These are phyloP conservation scores for Colletotrichum sp. DNA, from an alignment of 2,329 filamentous ascomycete genomes.

Conservation along the genomic window DNA sequence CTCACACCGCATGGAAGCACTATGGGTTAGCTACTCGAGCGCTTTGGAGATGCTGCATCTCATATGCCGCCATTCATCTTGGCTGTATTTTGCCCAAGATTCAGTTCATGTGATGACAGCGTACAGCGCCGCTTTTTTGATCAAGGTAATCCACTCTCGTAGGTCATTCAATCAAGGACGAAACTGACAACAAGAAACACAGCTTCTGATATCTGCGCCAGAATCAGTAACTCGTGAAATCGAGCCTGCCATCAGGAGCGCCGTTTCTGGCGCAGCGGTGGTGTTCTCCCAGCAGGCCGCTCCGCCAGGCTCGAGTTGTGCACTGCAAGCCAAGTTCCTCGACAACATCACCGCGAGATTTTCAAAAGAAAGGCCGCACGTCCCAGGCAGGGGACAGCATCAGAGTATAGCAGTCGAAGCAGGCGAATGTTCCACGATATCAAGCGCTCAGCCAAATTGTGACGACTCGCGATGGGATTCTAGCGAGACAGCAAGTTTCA, in stretches of 20 bases:
- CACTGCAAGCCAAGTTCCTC: constrained; percentile 36
- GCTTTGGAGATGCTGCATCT: constrained; percentile 34
- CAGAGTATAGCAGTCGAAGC: not conserved
- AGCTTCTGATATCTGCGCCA: constrained; percentile 1
- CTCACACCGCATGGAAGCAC: constrained; percentile 31
- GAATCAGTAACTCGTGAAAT: not conserved
- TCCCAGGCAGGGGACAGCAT: not conserved
- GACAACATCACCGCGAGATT: constrained; percentile 22
- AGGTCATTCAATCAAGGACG: fast-evolving
- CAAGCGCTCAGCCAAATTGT: not conserved
- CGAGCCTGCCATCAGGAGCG: constrained; percentile 3
- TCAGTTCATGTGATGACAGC: constrained; percentile 47
- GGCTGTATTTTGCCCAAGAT: constrained; percentile 44
- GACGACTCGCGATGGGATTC: not conserved
- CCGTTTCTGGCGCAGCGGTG: constrained; percentile 20
- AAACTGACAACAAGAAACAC: not conserved
- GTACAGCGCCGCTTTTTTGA: constrained; percentile 42
- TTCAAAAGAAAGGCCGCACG: not conserved
- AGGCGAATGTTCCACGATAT: not conserved
- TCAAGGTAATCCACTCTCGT: constrained; percentile 31
- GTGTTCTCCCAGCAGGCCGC: constrained; percentile 34
- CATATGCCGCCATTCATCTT: constrained; percentile 31
- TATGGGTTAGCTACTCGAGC: constrained; percentile 35
- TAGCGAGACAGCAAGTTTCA: not conserved
- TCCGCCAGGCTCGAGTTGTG: constrained; percentile 29